These are phyloP conservation scores for Batkoa obscura DNA, from an alignment of 371 early-diverging fungal species.

Conservation along the genomic window DNA sequence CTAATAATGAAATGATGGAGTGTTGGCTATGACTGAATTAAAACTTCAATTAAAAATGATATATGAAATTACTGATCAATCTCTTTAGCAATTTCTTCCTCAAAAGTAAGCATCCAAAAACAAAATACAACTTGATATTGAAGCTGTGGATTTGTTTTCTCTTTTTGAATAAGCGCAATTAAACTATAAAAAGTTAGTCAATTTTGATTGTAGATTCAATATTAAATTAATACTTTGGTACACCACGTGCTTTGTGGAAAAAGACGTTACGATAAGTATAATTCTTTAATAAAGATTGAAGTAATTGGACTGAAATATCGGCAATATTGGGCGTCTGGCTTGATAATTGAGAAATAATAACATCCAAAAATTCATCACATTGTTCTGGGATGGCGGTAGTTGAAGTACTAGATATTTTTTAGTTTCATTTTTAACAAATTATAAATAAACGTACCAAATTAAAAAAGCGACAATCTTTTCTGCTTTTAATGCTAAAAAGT, in stretches of 20 bases:
- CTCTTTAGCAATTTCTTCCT: constrained; percentile 39
- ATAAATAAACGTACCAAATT: constrained; percentile 20
- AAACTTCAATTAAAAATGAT: background rate
- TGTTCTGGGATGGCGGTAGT: constrained; percentile 13
- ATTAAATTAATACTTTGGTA: background rate
- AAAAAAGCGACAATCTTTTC: constrained; percentile 63
- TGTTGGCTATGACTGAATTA: constrained; percentile 25
- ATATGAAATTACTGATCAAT: constrained; percentile 42
- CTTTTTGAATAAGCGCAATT: constrained; percentile 38
- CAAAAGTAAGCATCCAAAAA: constrained; percentile 85
- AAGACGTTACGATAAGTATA: constrained; percentile 34
- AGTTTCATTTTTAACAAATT: background rate
- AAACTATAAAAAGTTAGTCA: constrained; percentile 20
- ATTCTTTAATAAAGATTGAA: constrained; percentile 57
- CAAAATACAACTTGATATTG: constrained; percentile 85
- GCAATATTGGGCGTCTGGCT: constrained; percentile 45
- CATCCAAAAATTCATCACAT: constrained; percentile 37
- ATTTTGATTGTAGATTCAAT: background rate
- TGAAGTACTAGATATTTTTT: background rate
- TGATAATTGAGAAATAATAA: constrained; percentile 47
- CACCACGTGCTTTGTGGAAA: constrained; percentile 19
- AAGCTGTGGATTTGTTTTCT: constrained; percentile 63
- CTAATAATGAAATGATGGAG: constrained; percentile 58
- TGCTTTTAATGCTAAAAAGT: constrained; percentile 66
- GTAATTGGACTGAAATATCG: constrained; percentile 68